Conservation (phyloP, 495 filamentous ascomycete species). For the Cercophora samala region DNA sequence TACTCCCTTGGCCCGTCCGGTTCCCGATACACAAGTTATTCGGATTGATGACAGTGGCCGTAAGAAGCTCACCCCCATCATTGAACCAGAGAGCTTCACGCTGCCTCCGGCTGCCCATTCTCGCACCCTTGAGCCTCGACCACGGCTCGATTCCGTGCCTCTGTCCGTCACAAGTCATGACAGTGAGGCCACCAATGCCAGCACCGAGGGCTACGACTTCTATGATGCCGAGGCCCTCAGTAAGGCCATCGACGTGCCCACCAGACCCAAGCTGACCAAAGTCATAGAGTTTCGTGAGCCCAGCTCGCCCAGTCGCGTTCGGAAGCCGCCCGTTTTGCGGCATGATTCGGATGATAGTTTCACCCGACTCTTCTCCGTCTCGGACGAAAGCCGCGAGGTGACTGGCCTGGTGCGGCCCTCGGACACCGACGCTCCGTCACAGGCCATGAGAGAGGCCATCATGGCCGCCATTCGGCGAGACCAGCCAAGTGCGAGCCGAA, state of each 20-base stretch:
- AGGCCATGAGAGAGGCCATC: conserved; percentile 18
- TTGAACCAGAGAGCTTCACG: conserved; percentile 43
- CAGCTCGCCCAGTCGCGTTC: conserved; percentile 24
- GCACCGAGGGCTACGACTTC: conserved; percentile 56
- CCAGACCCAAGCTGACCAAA: conserved; percentile 26
- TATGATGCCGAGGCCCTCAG: conserved; percentile 50
- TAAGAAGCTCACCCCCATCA: conserved; percentile 39
- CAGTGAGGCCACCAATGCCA: conserved; percentile 43
- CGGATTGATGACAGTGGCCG: conserved; percentile 28
- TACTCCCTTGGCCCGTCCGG: conserved; percentile 71
- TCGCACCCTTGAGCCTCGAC: conserved; percentile 28
- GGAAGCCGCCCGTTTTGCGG: conserved; percentile 49
- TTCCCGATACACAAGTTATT: conserved; percentile 40
- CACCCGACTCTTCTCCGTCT: conserved; percentile 72
- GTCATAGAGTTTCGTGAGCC: conserved; percentile 33
- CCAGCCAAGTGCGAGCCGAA: not conserved
- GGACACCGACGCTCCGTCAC: conserved; percentile 27
- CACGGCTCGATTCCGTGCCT: conserved; percentile 44
- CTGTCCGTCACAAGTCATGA: conserved; percentile 42
- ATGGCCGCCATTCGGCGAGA: conserved; percentile 22
- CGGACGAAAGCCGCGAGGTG: conserved; percentile 55
- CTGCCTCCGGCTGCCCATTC: conserved; percentile 39
- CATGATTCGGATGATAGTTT: conserved; percentile 80
- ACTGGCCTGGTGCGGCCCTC: conserved; percentile 41
- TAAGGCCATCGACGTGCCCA: conserved; percentile 43